phyloP scores from a whole-genome alignment of 495 filamentous ascomycete species.

The Penicillium lividum region DNA sequence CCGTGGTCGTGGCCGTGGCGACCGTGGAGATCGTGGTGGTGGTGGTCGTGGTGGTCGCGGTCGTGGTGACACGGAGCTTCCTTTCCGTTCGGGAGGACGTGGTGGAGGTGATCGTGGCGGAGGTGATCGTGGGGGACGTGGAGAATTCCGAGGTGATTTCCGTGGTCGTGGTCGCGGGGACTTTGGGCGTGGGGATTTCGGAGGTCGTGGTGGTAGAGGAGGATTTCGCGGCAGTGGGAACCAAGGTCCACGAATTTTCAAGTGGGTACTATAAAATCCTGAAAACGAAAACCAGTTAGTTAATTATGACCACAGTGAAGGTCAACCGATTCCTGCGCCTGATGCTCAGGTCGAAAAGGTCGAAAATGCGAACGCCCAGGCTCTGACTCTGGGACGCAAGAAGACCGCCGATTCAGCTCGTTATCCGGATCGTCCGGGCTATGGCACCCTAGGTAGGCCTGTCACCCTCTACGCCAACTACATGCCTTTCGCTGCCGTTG shows the following conservation, averaged over 20 bases:
- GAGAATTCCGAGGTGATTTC: slow-evolving; percentile 2
- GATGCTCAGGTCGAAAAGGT: slow-evolving; percentile 29
- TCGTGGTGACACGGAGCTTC: slow-evolving; percentile 6
- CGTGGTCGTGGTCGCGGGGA: background rate
- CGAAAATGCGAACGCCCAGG: slow-evolving; percentile 31
- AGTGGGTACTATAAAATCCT: slow-evolving; percentile 12
- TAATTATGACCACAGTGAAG: slow-evolving; percentile 20
- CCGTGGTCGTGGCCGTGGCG: slow-evolving; percentile 17
- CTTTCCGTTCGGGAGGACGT: background rate
- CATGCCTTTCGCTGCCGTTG: slow-evolving; percentile 50
- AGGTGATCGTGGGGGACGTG: background rate
- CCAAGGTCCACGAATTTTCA: slow-evolving; percentile 32
- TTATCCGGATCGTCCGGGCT: slow-evolving; percentile 56
- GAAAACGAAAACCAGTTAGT: background rate
- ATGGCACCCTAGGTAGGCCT: slow-evolving; percentile 52
- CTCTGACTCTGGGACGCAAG: slow-evolving; percentile 21
- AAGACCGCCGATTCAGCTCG: slow-evolving; percentile 19
- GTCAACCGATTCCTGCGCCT: slow-evolving; percentile 21
- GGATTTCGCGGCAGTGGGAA: slow-evolving; percentile 10
- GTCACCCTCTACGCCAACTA: slow-evolving; percentile 66
- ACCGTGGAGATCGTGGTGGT: slow-evolving; percentile 7
- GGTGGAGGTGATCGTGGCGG: slow-evolving; percentile 16
- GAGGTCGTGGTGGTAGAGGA: slow-evolving; percentile 8
- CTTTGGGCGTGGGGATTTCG: background rate
- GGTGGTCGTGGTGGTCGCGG: background rate